phyloP scores from a whole-genome alignment of 176 grass and related monocot genomes.

The Oryza brachyantha region DNA sequence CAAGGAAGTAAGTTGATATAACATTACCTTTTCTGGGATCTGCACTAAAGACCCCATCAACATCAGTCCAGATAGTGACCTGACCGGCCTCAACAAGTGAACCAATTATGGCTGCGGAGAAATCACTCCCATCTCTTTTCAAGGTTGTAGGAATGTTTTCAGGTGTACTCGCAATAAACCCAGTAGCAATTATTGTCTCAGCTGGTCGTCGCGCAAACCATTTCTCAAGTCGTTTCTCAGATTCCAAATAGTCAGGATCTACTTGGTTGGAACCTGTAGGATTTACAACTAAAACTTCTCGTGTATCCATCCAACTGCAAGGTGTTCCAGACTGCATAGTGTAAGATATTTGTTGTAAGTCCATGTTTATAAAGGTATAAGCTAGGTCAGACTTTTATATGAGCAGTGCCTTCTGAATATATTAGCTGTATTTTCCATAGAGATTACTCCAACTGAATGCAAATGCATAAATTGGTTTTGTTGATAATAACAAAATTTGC shows the following conservation, averaged over 20 bases:
- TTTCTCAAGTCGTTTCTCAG: constrained; percentile 75
- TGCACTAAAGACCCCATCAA: constrained; percentile 96
- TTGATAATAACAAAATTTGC: background rate
- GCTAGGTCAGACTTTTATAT: background rate
- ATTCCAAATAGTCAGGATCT: constrained; percentile 86
- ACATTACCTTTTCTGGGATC: constrained; percentile 95
- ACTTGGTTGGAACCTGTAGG: constrained; percentile 77
- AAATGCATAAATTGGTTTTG: background rate
- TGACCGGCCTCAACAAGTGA: constrained; percentile 73
- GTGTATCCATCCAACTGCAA: constrained; percentile 98
- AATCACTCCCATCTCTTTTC: constrained; percentile 98
- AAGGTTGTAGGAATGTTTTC: constrained; percentile 86
- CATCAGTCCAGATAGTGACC: constrained; percentile 99
- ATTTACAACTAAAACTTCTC: constrained; percentile 93
- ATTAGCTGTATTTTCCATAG: background rate
- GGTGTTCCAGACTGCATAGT: constrained; percentile 68
- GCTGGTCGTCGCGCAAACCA: constrained; percentile 72
- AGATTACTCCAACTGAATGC: background rate
- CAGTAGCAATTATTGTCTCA: constrained; percentile 82
- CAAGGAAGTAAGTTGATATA: background rate
- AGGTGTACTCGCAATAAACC: constrained; percentile 85
- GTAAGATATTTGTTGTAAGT: background rate
- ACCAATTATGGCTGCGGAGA: constrained; percentile 96
- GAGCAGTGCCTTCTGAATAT: background rate
- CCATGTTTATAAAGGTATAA: background rate